These are phyloP conservation scores for Aspergillus sp. DNA, from an alignment of 2,329 filamentous ascomycete genomes.

Conservation along the genomic window DNA sequence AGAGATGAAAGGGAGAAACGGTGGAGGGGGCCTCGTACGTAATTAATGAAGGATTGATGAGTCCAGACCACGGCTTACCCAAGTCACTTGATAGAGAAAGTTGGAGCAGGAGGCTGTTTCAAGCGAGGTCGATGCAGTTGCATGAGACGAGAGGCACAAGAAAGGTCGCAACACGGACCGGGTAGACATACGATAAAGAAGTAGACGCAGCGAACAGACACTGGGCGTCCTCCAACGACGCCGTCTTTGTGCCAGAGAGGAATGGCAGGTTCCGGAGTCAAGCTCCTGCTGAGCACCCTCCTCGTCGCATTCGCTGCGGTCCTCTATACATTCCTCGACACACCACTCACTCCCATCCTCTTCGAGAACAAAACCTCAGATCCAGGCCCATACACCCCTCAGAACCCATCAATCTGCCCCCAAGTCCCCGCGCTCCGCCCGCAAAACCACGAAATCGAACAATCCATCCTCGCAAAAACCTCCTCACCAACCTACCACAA, in stretches of 20 bases:
- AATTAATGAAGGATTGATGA: not conserved
- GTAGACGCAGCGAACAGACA: no score
- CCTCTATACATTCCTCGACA: not conserved
- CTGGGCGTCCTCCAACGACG: no score
- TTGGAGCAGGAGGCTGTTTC: no score
- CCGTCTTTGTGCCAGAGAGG: no score
- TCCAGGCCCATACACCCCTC: not conserved
- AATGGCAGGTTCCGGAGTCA: not conserved
- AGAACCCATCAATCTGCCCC: not conserved
- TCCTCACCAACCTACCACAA: not conserved
- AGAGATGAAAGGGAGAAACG: not conserved
- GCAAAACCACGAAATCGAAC: not conserved
- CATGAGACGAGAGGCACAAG: no score
- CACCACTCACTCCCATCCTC: not conserved
- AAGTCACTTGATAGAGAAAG: no score
- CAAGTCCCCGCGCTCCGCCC: not conserved
- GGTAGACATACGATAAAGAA: no score
- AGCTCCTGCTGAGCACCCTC: not conserved
- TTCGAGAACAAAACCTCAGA: not conserved
- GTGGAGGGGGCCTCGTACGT: not conserved
- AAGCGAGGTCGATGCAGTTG: no score
- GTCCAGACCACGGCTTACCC: no score
- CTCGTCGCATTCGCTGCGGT: not conserved
- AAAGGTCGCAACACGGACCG: no score
- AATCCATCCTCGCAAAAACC: not conserved